Percentiles rank a stretch among this genome's conserved stretches.
phyloP scores from a whole-genome alignment of 2,329 filamentous ascomycete species.

The Aspergillus udagawae region DNA sequence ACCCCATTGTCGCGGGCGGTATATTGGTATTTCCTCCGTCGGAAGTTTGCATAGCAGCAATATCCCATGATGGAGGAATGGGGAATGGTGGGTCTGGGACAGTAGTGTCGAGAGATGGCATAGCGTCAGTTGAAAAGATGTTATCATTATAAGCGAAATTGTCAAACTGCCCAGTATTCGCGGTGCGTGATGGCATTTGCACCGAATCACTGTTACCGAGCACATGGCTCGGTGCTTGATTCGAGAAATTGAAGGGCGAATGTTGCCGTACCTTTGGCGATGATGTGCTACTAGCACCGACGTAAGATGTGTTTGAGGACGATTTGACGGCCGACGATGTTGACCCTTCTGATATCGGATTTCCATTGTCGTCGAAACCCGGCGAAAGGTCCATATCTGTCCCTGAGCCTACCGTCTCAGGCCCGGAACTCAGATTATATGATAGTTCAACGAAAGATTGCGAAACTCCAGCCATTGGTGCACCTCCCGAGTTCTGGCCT shows the following conservation, averaged over 20 bases:
- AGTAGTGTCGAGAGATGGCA: slow-evolving; percentile 13
- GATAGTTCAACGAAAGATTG: slow-evolving; percentile 9
- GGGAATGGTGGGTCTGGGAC: slow-evolving; percentile 22
- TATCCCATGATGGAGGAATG: slow-evolving; percentile 29
- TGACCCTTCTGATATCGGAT: slow-evolving; percentile 31
- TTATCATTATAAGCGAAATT: slow-evolving; percentile 15
- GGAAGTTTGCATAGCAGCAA: slow-evolving; percentile 11
- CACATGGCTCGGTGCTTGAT: slow-evolving; percentile 9
- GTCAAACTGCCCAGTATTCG: slow-evolving; percentile 14
- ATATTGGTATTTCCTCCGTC: slow-evolving; percentile 16
- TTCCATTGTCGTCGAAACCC: slow-evolving; percentile 27
- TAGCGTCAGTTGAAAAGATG: slow-evolving; percentile 13
- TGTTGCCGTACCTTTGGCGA: slow-evolving; percentile 22
- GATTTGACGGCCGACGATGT: slow-evolving; percentile 35
- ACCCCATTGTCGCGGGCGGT: slow-evolving; percentile 19
- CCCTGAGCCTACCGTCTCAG: slow-evolving; percentile 5
- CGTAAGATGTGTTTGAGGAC: slow-evolving; percentile 35
- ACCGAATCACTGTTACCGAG: slow-evolving; percentile 14
- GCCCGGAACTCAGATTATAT: slow-evolving; percentile 1
- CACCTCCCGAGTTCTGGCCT: not conserved
- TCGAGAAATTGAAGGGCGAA: slow-evolving; percentile 4
- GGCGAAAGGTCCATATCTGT: slow-evolving; percentile 31
- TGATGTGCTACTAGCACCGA: slow-evolving; percentile 25
- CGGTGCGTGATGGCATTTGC: slow-evolving; percentile 9
- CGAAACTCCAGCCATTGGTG: not conserved